A percentile compares a stretch with the other conserved stretches of the same genome.
Conservation (phyloP, 2,329 filamentous ascomycete species). For the Cladophialophora bantiana region DNA sequence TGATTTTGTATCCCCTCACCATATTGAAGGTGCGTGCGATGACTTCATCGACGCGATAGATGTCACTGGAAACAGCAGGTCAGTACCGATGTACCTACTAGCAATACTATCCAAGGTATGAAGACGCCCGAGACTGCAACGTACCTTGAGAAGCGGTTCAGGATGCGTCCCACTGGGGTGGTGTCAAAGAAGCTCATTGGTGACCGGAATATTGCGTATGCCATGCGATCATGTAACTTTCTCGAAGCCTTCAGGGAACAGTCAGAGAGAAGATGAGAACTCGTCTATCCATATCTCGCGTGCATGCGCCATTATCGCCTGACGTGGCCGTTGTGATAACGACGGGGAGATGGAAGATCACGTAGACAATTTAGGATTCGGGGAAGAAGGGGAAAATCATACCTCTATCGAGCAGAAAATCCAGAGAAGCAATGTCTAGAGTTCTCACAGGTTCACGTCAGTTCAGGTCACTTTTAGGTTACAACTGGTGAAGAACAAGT, state of each 20-base stretch:
- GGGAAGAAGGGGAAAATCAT: slow-evolving; percentile 43
- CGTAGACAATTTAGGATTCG: not conserved
- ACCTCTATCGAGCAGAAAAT: slow-evolving; percentile 99
- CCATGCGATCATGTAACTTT: slow-evolving; percentile 97
- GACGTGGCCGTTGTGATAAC: slow-evolving; percentile 2
- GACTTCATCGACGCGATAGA: slow-evolving; percentile 81
- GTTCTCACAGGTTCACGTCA: slow-evolving; percentile 22
- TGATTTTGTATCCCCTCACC: slow-evolving; percentile 58
- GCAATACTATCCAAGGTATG: not conserved
- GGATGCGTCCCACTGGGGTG: slow-evolving; percentile 91
- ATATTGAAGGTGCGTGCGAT: slow-evolving; percentile 98
- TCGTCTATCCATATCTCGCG: slow-evolving; percentile 9
- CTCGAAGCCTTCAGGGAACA: slow-evolving; percentile 72
- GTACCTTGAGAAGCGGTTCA: slow-evolving; percentile 93
- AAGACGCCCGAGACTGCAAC: slow-evolving; percentile 42
- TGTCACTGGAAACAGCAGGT: slow-evolving; percentile 51
- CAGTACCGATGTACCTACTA: slow-evolving; percentile 3
- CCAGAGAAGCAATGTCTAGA: slow-evolving; percentile 84
- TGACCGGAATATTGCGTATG: slow-evolving; percentile 93
- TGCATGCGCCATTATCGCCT: slow-evolving; percentile 10
- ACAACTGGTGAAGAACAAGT: not conserved
- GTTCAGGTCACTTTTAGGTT: slow-evolving; percentile 1
- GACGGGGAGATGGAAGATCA: not conserved
- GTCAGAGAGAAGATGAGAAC: slow-evolving; percentile 23
- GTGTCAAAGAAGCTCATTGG: slow-evolving; percentile 99